Evolutionary conservation across 768 basidiomycete species (phyloP), one percentile per base, ranked within the genome.

Genomic region (Suillus variegatus): DNA sequence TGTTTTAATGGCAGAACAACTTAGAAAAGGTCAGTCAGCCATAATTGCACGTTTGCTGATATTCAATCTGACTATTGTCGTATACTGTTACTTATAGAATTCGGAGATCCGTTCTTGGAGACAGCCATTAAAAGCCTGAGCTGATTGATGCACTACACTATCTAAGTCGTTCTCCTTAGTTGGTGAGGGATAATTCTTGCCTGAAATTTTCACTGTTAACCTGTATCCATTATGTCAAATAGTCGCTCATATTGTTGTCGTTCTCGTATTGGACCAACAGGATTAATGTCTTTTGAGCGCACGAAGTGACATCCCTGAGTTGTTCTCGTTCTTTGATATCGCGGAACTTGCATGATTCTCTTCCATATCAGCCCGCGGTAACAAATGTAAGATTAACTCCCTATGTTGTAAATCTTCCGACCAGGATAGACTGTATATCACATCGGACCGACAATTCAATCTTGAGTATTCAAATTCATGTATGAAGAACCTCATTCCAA

Each of bases 41-140:
- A 43, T 28, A n/a, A 28, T 58, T 28, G n/a, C 36, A 32, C 13
- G n/a, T 41, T 38, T 54, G 46, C n/a, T 52, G 10, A 51, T 36
- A 22, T 25, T 60, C 25, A 61, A 56, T 40, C 12, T 55, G 20
- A 55, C 3, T 36, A 20, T 13, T n/a, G 12, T 35, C 20, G 52
- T 25, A 61, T 28, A 28, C 9, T 40, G 8, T 20, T 43, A 32
- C 52, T 54, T 54, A 51, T 43, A 38, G 62, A 43, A 44, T 60
- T 51, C 41, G 61, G 52, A 25, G 85, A 87, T 76, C 85, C 85
- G 38, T 86, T 87, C 73, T 72, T 79, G 51, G 83, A 86, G 25
- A 66, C 71, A 63, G 64, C 60, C 35, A 67, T 74, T 47, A 78
- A 78, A 63, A 67, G 70, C 56, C 41, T 65, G 60, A 71, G 79